Conservation (phyloP, 2,329 filamentous ascomycete species). For the Cladosporium sp. region DNA sequence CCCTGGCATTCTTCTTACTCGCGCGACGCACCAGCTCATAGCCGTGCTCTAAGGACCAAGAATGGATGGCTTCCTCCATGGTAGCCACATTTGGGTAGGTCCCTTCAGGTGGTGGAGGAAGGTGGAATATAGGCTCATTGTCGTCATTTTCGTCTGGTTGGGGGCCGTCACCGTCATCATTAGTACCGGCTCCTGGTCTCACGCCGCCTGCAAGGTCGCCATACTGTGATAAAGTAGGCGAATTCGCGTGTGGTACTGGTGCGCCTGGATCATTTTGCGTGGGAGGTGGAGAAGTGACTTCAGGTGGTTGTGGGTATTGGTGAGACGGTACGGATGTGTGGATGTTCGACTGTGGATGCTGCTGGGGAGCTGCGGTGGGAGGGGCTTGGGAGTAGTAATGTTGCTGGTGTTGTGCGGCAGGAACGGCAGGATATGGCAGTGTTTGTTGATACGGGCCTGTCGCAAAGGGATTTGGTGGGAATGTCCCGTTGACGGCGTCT, state of each 20-base stretch:
- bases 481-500: not conserved
- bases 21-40: constrained; percentile 31
- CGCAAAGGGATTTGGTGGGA: constrained; percentile 1
- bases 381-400: constrained; percentile 5
- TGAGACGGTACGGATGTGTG: constrained; percentile 1
- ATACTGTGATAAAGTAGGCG: constrained; percentile 14
- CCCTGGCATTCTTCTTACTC: constrained; percentile 30
- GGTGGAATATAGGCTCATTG: constrained; percentile 26
- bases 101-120: constrained; percentile 29
- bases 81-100: constrained; percentile 25
- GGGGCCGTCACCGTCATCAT: constrained; percentile 21
- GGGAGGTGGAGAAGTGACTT: constrained; percentile 1
- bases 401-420: constrained; percentile 14
- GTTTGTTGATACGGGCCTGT: constrained; percentile 8
- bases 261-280: constrained; percentile 23
- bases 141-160: constrained; percentile 15
- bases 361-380: constrained; percentile 7
- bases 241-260: constrained; percentile 21
- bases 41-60: constrained; percentile 30
- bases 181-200: constrained; percentile 7
- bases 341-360: constrained; percentile 1
- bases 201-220: constrained; percentile 5
- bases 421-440: not conserved
- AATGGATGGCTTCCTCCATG: constrained; percentile 29
- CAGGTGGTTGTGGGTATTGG: not conserved